phyloP scores from a whole-genome alignment of 1,284 basidiomycete genomes.

The Somion occarium region DNA sequence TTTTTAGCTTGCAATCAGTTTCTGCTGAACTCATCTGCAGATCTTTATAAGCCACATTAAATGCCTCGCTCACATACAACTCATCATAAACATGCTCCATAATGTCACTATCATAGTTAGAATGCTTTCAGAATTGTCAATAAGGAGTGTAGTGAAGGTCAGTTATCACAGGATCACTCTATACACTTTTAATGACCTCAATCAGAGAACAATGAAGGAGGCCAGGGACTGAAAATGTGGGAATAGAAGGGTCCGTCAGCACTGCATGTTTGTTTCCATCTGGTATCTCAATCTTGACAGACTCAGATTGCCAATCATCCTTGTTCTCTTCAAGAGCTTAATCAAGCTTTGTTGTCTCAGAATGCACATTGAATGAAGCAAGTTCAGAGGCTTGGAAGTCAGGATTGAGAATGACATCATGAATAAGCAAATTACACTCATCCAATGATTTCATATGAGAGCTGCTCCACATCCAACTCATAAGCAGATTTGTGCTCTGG shows the following conservation, averaged over 20 bases:
- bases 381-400: constrained; percentile 1
- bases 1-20: constrained; percentile 12
- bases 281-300: constrained; percentile 1
- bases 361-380: neutral
- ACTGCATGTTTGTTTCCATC: neutral
- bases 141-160: constrained; percentile 4
- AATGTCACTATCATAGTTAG: neutral
- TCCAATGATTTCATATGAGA: constrained; percentile 17
- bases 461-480: constrained; percentile 22
- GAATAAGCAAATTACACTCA: constrained; percentile 22
- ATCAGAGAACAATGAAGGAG: constrained; percentile 1
- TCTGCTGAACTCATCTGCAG: neutral
- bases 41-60: neutral
- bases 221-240: constrained; percentile 2
- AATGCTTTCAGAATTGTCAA: constrained; percentile 2
- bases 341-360: constrained; percentile 1
- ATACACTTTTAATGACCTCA: constrained; percentile 1
- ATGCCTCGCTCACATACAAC: constrained; percentile 3
- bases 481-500: constrained; percentile 15
- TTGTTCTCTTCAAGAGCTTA: neutral
- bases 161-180: neutral
- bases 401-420: constrained; percentile 19
- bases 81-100: constrained; percentile 4
- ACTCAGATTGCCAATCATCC: constrained; percentile 1
- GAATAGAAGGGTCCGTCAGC: neutral